Evolutionary conservation across 208 protist species (phyloP).

Genomic region (Vickermania spadyakhi): DNA sequence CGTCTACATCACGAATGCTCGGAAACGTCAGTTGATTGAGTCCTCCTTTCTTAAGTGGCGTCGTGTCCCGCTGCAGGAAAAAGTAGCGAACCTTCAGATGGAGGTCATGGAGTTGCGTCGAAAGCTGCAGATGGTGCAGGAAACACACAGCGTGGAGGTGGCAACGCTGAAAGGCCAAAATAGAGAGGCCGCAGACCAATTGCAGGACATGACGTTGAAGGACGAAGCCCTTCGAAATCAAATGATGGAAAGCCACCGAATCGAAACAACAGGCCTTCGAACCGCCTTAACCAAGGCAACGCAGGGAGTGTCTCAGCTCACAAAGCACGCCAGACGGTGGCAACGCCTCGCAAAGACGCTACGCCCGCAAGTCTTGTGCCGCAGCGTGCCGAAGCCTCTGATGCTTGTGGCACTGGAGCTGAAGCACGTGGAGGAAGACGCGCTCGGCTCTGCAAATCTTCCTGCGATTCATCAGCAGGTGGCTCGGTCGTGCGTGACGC

Average conservation of each 20-base stretch:
- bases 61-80: slow-evolving; percentile 25
- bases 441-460: slow-evolving; percentile 7
- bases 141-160: slow-evolving; percentile 4
- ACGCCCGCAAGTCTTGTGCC: slow-evolving; percentile 24
- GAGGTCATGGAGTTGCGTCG: slow-evolving; percentile 14
- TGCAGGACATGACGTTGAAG: slow-evolving; percentile 4
- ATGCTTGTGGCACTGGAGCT: slow-evolving; percentile 19
- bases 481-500: slow-evolving; percentile 6
- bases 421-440: slow-evolving; percentile 32
- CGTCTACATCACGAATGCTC: slow-evolving; percentile 20
- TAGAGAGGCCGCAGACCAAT: slow-evolving; percentile 16
- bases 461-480: neutral
- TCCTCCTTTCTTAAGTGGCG: slow-evolving; percentile 65
- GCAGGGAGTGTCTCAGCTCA: slow-evolving; percentile 9
- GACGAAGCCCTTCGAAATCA: slow-evolving; percentile 49
- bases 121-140: slow-evolving; percentile 4
- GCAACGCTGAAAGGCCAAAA: slow-evolving; percentile 16
- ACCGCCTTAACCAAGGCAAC: slow-evolving; percentile 28
- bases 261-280: slow-evolving; percentile 40
- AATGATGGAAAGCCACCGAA: slow-evolving; percentile 48
- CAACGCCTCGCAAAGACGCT: slow-evolving; percentile 75
- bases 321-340: slow-evolving; percentile 43
- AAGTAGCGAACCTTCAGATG: slow-evolving; percentile 2
- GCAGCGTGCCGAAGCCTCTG: slow-evolving; percentile 20
- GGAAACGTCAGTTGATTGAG: slow-evolving; percentile 28